phyloP scores from a whole-genome alignment of 1,284 basidiomycete genomes.

The Ustilago shanxiensis region DNA sequence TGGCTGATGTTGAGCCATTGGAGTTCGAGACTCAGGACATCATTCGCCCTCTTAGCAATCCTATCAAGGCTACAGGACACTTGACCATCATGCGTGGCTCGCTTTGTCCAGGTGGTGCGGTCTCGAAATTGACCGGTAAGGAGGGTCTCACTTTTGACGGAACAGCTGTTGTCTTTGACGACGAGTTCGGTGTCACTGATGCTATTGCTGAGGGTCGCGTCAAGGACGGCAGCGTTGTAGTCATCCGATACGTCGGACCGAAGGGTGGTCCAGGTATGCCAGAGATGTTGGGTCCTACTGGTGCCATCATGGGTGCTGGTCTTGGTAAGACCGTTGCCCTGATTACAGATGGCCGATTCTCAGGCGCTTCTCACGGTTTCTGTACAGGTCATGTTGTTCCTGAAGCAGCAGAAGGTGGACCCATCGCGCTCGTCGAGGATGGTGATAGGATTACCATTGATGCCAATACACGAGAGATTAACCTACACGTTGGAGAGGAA shows the following conservation, averaged over 20 bases:
- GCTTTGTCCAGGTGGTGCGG: conserved; percentile 88
- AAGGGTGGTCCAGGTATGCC: conserved; percentile 95
- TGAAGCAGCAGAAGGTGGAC: conserved; percentile 88
- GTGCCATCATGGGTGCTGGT: conserved; percentile 79
- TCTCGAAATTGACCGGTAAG: conserved; percentile 96
- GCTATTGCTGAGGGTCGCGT: conserved; percentile 86
- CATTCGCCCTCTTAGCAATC: conserved; percentile 83
- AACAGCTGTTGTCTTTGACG: conserved; percentile 77
- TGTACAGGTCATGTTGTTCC: conserved; percentile 93
- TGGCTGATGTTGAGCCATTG: conserved; percentile 83
- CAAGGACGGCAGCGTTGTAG: conserved; percentile 87
- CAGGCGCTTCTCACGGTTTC: conserved; percentile 80
- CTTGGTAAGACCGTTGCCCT: conserved; percentile 89
- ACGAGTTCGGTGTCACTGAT: conserved; percentile 84
- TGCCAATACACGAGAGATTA: conserved; percentile 55
- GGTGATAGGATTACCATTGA: conserved; percentile 88
- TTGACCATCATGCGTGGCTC: conserved; percentile 90
- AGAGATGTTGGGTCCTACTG: conserved; percentile 83
- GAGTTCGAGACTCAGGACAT: conserved; percentile 76
- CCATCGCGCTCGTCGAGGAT: conserved; percentile 88
- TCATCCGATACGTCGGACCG: conserved; percentile 88
- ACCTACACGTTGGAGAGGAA: conserved; percentile 37
- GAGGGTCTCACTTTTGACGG: conserved; percentile 90
- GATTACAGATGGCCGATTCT: conserved; percentile 96
- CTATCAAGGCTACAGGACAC: conserved; percentile 90